Evolutionary conservation across 148 eudicot genomes (phyloP), one percentile per base, ranked within the genome.

Genomic region (Heliamphora exappendiculata): DNA sequence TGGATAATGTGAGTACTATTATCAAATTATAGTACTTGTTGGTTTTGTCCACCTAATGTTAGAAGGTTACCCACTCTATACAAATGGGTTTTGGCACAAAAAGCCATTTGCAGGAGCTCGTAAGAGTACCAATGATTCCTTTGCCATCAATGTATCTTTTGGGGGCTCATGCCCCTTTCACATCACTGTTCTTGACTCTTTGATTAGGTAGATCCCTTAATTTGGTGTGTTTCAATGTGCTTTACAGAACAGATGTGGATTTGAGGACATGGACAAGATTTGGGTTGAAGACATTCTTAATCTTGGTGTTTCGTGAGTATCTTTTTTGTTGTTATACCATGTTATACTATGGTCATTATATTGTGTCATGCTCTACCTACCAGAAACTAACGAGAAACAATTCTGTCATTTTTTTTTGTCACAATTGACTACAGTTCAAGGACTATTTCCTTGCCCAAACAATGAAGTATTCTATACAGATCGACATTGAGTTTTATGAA

Each of bases 161-260:
- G 31, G 57, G 34, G 9, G 71, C 13, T 60, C 7, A 62, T 13
- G 41, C 41, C 31, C 47, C 54, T 31, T 71, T 36, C 36, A 57
- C 13, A 11, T 31, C 45, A 1, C 54, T 60, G 19, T 59, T 50
- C 29, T 64, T 75, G 59, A 49, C 44, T 64, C 24, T 75, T 44
- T 57, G 31, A 17, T 33, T 66, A 4, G 75, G 34, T 24, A 19
- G 31, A 19, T 37, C 7, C 62, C 49, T 78, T 44, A 17, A 17
- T 51, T 64, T 66, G 73, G 45, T 58, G 47, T 75, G 36, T 74
- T 36, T 47, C 60, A 45, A 60, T 76, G 54, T 37, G 44, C 64
- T 83, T 49, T 82, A 78, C 96, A 95, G 99, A 95, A 91, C 76
- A 92, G 99, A 82, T 92, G 97, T 86, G 97, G 96, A 84, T 95